Base-by-base conservation (phyloP, 129 eudicot species). In the Saposhnikovia divaricata region DNA sequence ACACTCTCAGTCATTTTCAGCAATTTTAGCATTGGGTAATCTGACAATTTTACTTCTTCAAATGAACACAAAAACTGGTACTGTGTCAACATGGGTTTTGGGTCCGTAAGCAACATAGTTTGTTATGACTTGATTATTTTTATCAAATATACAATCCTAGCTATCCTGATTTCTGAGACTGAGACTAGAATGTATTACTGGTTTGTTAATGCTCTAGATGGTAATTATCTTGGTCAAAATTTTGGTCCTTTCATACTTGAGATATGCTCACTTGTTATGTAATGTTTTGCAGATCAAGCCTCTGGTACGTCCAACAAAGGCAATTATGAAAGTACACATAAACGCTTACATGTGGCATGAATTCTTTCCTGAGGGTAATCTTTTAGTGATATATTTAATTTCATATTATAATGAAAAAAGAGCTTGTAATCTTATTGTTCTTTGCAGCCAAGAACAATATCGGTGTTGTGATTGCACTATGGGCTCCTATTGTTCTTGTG, bases 401-500 rank as follows among this genome's bases (percentile, higher is more conserved):
- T 48, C 2, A n/a, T 68, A 42, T 65, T 77, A 4, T 31, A 48
- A 74, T 15, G 37, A n/a, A 65, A 14, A 47, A 74, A 65, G 39
- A 48, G 43, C 27, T 78, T 82, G 50, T 37, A 45, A 76, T 57
- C 28, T 81, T 81, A 38, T 71, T 77, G 76, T 74, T n/a, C 16
- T 80, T 87, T 88, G 71, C 93, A 93, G 98, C 96, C 50, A 88
- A 79, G 68, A 85, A 84, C 86, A 93, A 93, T 84, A 88, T 89
- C 44, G 98, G 98, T 69, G 93, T 91, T 53, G 96, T 93, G 81
- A 87, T 93, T 88, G 87, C 95, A 69, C 87, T 93, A 5, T 93
- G 98, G 98, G 91, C 96, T 78, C 98, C 98, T 68, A 85, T 93
- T 79, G 84, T 93, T 80, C 89, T 93, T 31, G 98, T 93, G 86